These are phyloP conservation scores for Oehlia diaphana DNA, from an alignment of 192 early-diverging fungal species.

Conservation along the genomic window DNA sequence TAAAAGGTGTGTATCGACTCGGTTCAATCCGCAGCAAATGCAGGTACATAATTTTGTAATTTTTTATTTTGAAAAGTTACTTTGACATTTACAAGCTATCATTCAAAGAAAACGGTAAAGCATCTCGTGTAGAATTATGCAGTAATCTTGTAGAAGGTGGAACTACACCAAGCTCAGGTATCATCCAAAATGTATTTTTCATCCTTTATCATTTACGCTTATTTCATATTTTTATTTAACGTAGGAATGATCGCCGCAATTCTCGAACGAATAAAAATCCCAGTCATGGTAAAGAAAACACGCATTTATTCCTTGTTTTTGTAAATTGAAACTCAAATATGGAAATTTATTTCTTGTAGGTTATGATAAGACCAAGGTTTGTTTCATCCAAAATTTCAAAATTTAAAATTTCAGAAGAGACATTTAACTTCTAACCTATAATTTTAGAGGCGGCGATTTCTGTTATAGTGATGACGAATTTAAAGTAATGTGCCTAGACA, in stretches of 20 bases:
- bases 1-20: neutral
- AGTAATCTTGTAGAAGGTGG: conserved; percentile 66
- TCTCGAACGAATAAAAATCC: conserved; percentile 45
- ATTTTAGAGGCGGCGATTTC: conserved; percentile 63
- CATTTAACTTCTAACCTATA: neutral
- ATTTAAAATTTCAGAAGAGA: neutral
- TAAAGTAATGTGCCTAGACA: conserved; percentile 48
- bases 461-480: conserved; percentile 50
- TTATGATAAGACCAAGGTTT: conserved; percentile 12
- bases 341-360: neutral
- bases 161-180: conserved; percentile 61
- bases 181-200: neutral
- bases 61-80: neutral
- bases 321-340: neutral
- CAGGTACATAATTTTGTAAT: neutral
- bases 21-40: neutral
- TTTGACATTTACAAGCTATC: neutral
- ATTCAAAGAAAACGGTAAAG: conserved; percentile 51
- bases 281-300: conserved; percentile 46
- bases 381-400: neutral
- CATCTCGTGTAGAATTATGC: conserved; percentile 62
- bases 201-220: neutral
- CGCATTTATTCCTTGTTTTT: neutral
- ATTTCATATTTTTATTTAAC: conserved; percentile 20
- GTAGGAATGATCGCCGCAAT: conserved; percentile 43